These are phyloP conservation scores for Fusarium vanettenii DNA, from an alignment of 2,329 filamentous ascomycete species.

Conservation along the genomic window DNA sequence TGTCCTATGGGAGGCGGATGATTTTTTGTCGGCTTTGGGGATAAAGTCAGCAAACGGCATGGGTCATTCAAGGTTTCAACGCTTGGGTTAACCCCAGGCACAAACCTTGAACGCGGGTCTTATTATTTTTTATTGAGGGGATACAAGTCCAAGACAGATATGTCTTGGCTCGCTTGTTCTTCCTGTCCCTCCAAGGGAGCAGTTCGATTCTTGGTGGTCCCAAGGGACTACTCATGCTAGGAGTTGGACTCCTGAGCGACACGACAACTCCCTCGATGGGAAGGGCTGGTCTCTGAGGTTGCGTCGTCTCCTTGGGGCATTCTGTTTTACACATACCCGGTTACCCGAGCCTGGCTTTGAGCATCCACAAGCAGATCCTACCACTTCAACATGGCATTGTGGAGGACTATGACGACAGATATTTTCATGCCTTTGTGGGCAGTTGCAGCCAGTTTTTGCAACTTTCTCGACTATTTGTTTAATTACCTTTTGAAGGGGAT, in stretches of 20 bases:
- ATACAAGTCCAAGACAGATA: constrained; percentile 17
- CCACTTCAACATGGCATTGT: constrained; percentile 44
- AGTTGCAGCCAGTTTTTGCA: constrained; percentile 37
- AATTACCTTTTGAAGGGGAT: constrained; percentile 38
- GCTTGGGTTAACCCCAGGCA: not conserved
- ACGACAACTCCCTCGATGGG: constrained; percentile 41
- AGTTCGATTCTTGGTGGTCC: constrained; percentile 35
- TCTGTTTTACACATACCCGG: constrained; percentile 44
- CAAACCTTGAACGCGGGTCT: constrained; percentile 16
- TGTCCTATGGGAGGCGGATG: constrained; percentile 20
- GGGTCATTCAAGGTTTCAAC: constrained; percentile 7
- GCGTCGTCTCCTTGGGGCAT: constrained; percentile 41
- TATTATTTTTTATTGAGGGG: constrained; percentile 33
- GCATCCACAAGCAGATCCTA: constrained; percentile 37
- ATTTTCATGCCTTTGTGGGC: constrained; percentile 31
- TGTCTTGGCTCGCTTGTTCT: constrained; percentile 24
- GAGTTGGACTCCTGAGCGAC: constrained; percentile 37
- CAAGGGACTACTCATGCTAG: constrained; percentile 30
- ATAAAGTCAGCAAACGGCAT: constrained; percentile 20
- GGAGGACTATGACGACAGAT: constrained; percentile 36
- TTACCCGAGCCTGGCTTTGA: constrained; percentile 39
- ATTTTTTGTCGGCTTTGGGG: constrained; percentile 23
- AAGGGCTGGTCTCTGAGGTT: constrained; percentile 43
- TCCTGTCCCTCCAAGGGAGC: constrained; percentile 35
- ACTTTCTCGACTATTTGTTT: constrained; percentile 45